These are phyloP conservation scores for Lactarius indigo DNA, from an alignment of 768 basidiomycete genomes.

Conservation along the genomic window DNA sequence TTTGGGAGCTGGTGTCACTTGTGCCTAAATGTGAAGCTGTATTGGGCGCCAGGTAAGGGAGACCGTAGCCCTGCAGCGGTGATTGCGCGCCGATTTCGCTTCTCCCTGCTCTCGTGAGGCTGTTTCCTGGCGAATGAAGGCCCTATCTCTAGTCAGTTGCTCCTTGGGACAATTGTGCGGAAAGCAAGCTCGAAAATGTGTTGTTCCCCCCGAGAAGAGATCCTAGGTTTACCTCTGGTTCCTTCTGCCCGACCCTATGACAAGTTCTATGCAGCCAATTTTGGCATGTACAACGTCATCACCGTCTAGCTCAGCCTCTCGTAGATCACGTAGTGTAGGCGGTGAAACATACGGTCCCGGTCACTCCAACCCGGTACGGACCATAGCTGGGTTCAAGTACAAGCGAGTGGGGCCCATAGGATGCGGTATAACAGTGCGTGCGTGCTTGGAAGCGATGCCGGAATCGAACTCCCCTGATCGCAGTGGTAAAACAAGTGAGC, in stretches of 20 bases:
- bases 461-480: neutral
- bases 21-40: neutral
- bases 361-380: neutral
- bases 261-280: neutral
- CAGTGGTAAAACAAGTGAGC: neutral
- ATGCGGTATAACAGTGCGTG: neutral
- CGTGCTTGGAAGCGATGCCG: neutral
- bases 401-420: neutral
- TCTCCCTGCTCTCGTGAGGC: neutral
- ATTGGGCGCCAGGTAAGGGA: slow-evolving; percentile 1
- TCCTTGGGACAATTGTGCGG: neutral
- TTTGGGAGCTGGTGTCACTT: neutral
- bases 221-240: neutral
- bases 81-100: neutral
- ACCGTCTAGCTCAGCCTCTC: neutral
- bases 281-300: neutral
- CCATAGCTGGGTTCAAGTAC: neutral
- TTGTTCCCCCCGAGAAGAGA: neutral
- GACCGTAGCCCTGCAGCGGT: neutral
- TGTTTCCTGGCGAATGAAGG: neutral
- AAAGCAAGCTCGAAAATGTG: neutral
- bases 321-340: neutral
- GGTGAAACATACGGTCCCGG: neutral
- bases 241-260: neutral
- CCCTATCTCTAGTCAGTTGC: no score